Base-by-base conservation (phyloP, 129 eudicot genomes). In the Gnaphalium uliginosum region DNA sequence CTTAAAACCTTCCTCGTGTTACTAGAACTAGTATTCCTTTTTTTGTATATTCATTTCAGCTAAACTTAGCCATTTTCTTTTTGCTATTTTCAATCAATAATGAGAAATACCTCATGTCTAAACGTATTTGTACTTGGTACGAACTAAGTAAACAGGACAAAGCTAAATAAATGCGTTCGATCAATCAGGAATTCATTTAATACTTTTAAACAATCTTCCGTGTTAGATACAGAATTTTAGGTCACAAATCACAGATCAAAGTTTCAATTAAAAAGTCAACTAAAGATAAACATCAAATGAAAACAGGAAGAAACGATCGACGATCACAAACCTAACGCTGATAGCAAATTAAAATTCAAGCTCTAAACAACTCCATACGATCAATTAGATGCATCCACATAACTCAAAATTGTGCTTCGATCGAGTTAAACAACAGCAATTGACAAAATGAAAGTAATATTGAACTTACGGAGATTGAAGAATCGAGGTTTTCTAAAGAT, bases 381-480 rank as follows among this genome's bases (percentile, higher is more conserved):
- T 66, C 27, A 66, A 54, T 46, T 14, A 41, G 8, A 59, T 59
- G 62, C 22, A 69, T 27, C 51, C 54, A 77, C 8, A 4, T 17
- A 66, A 66, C 10, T 51, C 21, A 25, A 50, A 51, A 13, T 24
- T 30, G 54, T 8, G 43, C 53, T 50, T 60, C 15, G 79, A 76
- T 61, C 70, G 70, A 78, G 37, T 71, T 25, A n/a, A 81, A 68
- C 60, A 74, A 15, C 46, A 61, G 48, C 26, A 51, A 25, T 14
- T 46, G 8, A 54, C 19, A 37, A 19, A 64, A 37, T 29, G 14
- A 59, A 46, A 43, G 7, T 35, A 24, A 41, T 37, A 77, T 18
- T 50, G 75, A 56, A 80, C 89, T 78, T 78, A 92, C 98, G 37
- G 89, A 87, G 77, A 87, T 71, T 2, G 89, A 89, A 23, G 96